Evolutionary conservation across 192 early-diverging fungal genomes (phyloP).

Genomic region (Backusella circina): DNA sequence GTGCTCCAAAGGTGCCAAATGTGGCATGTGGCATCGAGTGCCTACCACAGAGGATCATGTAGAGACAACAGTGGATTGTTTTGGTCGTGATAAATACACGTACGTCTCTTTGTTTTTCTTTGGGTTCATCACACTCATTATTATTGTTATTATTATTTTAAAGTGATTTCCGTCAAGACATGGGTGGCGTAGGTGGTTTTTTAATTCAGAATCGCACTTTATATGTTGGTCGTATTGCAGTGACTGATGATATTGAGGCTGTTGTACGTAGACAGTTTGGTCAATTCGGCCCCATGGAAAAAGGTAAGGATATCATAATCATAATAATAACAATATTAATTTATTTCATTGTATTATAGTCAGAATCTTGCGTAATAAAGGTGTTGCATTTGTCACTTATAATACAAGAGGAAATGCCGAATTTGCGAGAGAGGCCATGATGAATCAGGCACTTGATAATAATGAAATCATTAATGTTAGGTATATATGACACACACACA

Average conservation of each 20-base stretch:
- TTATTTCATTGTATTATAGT: conserved; percentile 43
- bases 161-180: conserved; percentile 53
- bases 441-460: conserved; percentile 70
- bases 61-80: conserved; percentile 66
- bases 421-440: conserved; percentile 91
- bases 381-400: conserved; percentile 84
- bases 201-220: conserved; percentile 68
- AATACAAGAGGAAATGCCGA: conserved; percentile 67
- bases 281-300: conserved; percentile 75
- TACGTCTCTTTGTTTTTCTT: background rate
- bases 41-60: conserved; percentile 43
- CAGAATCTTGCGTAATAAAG: conserved; percentile 62
- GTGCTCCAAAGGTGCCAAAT: conserved; percentile 66
- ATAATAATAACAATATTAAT: background rate
- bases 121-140: too few species aligned
- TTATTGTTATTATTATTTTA: conserved; percentile 3
- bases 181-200: conserved; percentile 76
- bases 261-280: conserved; percentile 63
- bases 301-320: conserved; percentile 20
- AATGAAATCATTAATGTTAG: conserved; percentile 60
- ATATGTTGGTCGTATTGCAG: conserved; percentile 65
- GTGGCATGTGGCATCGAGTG: conserved; percentile 50
- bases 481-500: too few species aligned
- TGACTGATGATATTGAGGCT: conserved; percentile 39
- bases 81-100: conserved; percentile 76